A percentile compares a stretch with the other conserved stretches of the same genome.
phyloP scores from a whole-genome alignment of 2,329 filamentous ascomycete genomes.

The Curvularia sp. region DNA sequence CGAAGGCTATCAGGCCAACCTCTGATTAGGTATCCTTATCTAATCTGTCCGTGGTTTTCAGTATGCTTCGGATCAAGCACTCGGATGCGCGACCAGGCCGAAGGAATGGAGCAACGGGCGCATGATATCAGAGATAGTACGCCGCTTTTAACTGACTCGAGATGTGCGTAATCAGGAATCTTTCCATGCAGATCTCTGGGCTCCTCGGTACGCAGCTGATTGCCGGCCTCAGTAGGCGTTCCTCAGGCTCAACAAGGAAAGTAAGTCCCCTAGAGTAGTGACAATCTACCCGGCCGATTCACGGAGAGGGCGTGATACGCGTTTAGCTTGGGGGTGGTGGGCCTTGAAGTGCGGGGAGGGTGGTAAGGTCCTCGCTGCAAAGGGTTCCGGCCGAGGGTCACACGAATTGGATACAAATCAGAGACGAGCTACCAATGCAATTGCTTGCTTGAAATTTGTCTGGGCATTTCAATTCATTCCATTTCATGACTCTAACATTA shows the following conservation, averaged over 20 bases:
- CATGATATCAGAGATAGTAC: constrained; percentile 24
- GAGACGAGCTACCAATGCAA: constrained; percentile 9
- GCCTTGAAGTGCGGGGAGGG: constrained; percentile 17
- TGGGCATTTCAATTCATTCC: neutral
- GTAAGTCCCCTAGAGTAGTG: constrained; percentile 1
- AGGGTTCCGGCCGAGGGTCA: constrained; percentile 9
- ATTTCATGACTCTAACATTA: neutral
- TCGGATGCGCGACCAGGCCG: constrained; percentile 15
- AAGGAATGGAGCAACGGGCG: constrained; percentile 3
- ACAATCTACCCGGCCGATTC: constrained; percentile 10
- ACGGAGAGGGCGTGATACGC: constrained; percentile 12
- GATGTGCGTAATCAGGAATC: constrained; percentile 18
- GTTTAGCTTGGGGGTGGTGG: constrained; percentile 7
- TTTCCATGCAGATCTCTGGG: constrained; percentile 14
- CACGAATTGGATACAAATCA: constrained; percentile 14
- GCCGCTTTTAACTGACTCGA: constrained; percentile 24
- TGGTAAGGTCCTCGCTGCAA: constrained; percentile 4
- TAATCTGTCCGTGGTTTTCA: neutral
- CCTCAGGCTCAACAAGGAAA: constrained; percentile 18
- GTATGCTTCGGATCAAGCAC: constrained; percentile 17
- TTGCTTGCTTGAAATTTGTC: neutral
- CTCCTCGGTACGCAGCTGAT: constrained; percentile 9
- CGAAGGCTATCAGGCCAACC: neutral
- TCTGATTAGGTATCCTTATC: neutral
- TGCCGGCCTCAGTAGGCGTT: constrained; percentile 24